Percentiles rank a stretch among this genome's conserved stretches.
These are phyloP conservation scores for Afroboletus lepidellus DNA, from an alignment of 1,284 basidiomycete species.

Conservation along the genomic window DNA sequence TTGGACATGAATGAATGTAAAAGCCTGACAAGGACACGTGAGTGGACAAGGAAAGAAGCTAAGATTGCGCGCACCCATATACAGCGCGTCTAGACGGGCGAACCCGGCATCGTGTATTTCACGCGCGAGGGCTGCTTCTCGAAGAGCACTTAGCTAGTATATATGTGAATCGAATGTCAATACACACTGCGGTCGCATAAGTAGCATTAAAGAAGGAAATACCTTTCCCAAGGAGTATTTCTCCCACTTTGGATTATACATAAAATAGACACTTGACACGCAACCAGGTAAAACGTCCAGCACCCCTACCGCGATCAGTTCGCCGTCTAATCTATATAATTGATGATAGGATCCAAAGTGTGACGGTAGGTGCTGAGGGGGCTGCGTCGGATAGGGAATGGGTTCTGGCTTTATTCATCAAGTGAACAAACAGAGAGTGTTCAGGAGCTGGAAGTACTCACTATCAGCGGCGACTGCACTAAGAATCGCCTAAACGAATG, in stretches of 20 bases:
- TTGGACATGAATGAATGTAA: constrained; percentile 88
- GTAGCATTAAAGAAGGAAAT: constrained; percentile 1
- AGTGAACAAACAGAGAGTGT: constrained; percentile 6
- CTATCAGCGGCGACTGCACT: constrained; percentile 74
- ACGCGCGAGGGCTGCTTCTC: constrained; percentile 70
- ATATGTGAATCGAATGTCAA: constrained; percentile 2
- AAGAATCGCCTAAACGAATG: constrained; percentile 72
- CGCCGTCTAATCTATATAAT: constrained; percentile 77
- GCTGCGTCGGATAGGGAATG: constrained; percentile 55
- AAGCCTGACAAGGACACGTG: constrained; percentile 57
- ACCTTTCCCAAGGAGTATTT: constrained; percentile 83
- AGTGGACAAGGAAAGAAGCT: not conserved
- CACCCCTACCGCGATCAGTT: constrained; percentile 85
- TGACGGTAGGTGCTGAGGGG: constrained; percentile 59
- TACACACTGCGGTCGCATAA: not conserved
- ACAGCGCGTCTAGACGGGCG: constrained; percentile 61
- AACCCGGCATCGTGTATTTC: constrained; percentile 77
- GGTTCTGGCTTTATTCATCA: constrained; percentile 40
- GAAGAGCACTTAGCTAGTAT: constrained; percentile 76
- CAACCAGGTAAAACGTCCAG: constrained; percentile 90
- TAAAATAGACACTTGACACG: constrained; percentile 95
- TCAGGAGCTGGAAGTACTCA: constrained; percentile 35
- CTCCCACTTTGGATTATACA: constrained; percentile 83
- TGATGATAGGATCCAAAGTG: constrained; percentile 86
- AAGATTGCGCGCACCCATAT: constrained; percentile 67